Evolutionary conservation across 108 stramenopile genomes (phyloP), one percentile per base, ranked within the genome.

Genomic region (Pseudonitzschia multistriata): DNA sequence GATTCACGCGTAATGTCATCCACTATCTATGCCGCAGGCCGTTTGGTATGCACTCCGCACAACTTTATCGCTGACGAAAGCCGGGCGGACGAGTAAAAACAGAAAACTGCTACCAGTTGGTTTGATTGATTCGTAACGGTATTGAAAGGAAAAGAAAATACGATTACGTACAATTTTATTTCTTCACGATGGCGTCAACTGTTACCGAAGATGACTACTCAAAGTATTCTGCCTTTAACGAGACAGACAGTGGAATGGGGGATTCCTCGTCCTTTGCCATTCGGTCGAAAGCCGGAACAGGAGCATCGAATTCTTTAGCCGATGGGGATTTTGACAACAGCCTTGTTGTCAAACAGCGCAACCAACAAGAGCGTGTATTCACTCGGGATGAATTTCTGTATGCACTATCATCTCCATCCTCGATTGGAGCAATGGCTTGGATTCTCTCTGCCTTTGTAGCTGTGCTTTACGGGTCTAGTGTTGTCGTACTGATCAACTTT

Each of bases 381-480:
- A 55, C 37, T 65, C 62, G 55, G 6, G 31, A 37, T 56, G 49
- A 67, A 59, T 33, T 35, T 34, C 19, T 59, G 28, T 59, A 19
- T 33, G 57, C 57, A 34, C 31, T 59, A 2, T 35, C 73, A 21
- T 65, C 33, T 27, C 33, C 66, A 17, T 39, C 64, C 3, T 47
- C 52, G n/a, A 63, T 75, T 5, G 67, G 62, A 28, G 78, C 78
- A 5, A 29, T 68, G 21, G 52, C 65, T 29, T 47, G 49, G 14
- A 34, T 81, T 5, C 28, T 57, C 7, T 49, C 67, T 33, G 63
- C 45, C 17, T 49, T 76, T 13, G 10, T 69, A 34, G 66, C 74
- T 53, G 76, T 81, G 71, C 54, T 64, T 49, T 70, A 48, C 66
- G 70, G 71, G 52, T 66, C 67, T 5, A 76, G 74, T 52, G 21